These are phyloP conservation scores for Alnus glutinosa DNA, from an alignment of 306 rosid genomes.

Conservation along the genomic window DNA sequence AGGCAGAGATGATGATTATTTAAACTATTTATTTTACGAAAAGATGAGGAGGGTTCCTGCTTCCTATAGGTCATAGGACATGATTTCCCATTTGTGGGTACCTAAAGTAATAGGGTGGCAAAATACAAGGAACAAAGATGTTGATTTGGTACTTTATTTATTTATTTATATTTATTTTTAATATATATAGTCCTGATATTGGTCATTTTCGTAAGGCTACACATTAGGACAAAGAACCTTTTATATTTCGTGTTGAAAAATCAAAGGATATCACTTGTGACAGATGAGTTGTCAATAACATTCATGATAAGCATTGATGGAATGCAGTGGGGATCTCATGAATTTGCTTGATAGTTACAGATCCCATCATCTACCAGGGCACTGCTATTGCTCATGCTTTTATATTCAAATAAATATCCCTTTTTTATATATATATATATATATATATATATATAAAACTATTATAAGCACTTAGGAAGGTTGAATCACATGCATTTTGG, in stretches of 20 bases:
- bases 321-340: background rate
- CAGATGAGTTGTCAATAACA: background rate
- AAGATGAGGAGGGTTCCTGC: background rate
- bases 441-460: no score
- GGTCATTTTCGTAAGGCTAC: background rate
- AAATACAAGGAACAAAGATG: background rate
- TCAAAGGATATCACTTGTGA: background rate
- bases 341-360: background rate
- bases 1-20: background rate
- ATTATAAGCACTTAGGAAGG: no score
- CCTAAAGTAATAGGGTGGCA: background rate
- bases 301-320: slow-evolving; percentile 3
- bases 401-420: no score
- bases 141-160: background rate
- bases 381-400: no score
- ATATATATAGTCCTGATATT: background rate
- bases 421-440: no score
- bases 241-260: background rate
- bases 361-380: no score
- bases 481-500: no score
- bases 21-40: background rate
- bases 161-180: background rate
- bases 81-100: background rate
- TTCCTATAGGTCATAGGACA: background rate
- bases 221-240: background rate